phyloP scores from a whole-genome alignment of 2,329 filamentous ascomycete species.

The Colletotrichum lini region DNA sequence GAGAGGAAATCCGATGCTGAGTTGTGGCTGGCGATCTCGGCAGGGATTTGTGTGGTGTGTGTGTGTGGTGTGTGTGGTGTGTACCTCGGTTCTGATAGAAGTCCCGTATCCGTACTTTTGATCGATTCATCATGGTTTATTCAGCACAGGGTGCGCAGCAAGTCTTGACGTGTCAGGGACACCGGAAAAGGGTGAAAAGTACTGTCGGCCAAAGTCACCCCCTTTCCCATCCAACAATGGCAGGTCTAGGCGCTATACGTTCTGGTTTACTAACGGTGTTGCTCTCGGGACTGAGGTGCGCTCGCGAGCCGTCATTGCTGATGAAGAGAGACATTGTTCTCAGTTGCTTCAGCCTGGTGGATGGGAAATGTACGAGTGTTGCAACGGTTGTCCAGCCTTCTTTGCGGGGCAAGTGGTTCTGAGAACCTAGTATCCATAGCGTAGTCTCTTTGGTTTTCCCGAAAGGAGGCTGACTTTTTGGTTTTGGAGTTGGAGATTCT shows the following conservation, averaged over 20 bases:
- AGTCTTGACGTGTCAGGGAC: conserved; percentile 23
- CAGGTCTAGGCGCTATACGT: conserved; percentile 31
- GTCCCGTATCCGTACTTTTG: conserved; percentile 23
- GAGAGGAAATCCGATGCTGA: conserved; percentile 42
- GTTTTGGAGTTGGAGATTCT: conserved; percentile 39
- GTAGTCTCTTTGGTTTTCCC: conserved; percentile 30
- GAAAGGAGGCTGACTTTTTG: conserved; percentile 13
- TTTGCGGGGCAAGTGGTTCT: conserved; percentile 42
- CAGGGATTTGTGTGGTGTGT: conserved; percentile 35
- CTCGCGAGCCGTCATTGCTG: not conserved
- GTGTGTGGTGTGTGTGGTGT: conserved; percentile 7
- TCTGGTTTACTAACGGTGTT: not conserved
- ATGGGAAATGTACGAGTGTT: conserved; percentile 14
- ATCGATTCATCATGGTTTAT: conserved; percentile 38
- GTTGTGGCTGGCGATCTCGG: conserved; percentile 42
- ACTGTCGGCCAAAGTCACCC: conserved; percentile 1
- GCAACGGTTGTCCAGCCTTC: conserved; percentile 39
- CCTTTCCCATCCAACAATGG: conserved; percentile 22
- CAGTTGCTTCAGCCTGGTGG: conserved; percentile 23
- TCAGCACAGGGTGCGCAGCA: conserved; percentile 13
- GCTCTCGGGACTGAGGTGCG: not conserved
- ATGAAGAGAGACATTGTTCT: not conserved
- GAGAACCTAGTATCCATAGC: conserved; percentile 10
- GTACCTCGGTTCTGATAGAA: conserved; percentile 39
- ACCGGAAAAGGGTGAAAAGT: not conserved